These are phyloP conservation scores for Cordyceps sp. DNA, from an alignment of 2,329 filamentous ascomycete genomes.

Conservation along the genomic window DNA sequence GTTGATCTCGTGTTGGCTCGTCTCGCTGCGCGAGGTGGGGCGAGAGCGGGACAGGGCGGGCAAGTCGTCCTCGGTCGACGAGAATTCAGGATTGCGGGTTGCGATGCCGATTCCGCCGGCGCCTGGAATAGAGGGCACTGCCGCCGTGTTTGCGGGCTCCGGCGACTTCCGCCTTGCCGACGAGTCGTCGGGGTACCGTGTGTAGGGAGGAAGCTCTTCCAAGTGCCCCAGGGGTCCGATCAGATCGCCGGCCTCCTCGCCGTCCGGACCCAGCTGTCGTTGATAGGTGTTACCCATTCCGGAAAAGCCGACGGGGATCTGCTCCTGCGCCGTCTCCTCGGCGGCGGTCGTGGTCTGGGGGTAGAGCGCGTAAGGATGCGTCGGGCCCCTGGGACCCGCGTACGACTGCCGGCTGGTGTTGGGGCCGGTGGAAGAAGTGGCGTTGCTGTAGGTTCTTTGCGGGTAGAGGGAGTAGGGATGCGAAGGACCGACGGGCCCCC, in stretches of 20 bases:
- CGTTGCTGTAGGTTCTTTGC: constrained; percentile 52
- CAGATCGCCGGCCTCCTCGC: constrained; percentile 74
- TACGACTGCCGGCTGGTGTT: constrained; percentile 26
- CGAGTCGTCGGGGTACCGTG: constrained; percentile 66
- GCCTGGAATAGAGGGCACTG: constrained; percentile 24
- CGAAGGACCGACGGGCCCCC: constrained; percentile 55
- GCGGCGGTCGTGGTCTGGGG: constrained; percentile 52
- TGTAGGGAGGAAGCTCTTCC: constrained; percentile 84
- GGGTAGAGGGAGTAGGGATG: constrained; percentile 77
- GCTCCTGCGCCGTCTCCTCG: constrained; percentile 27
- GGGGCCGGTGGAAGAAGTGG: constrained; percentile 50
- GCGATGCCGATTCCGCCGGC: constrained; percentile 45
- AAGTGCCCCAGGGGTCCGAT: constrained; percentile 78
- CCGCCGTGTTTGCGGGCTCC: constrained; percentile 5
- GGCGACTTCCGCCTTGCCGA: constrained; percentile 29
- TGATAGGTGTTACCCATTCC: constrained; percentile 51
- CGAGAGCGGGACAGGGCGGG: constrained; percentile 28
- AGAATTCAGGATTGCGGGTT: constrained; percentile 45
- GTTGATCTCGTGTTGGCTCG: constrained; percentile 37
- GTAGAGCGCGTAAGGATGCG: constrained; percentile 79
- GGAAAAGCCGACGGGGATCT: constrained; percentile 59
- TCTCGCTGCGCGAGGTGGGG: constrained; percentile 33
- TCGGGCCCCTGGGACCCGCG: constrained; percentile 45
- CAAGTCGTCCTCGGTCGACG: constrained; percentile 37
- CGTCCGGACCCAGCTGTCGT: constrained; percentile 57